These are phyloP conservation scores for Komagataella mondaviorum DNA, from an alignment of 805 yeast species.

Conservation along the genomic window DNA sequence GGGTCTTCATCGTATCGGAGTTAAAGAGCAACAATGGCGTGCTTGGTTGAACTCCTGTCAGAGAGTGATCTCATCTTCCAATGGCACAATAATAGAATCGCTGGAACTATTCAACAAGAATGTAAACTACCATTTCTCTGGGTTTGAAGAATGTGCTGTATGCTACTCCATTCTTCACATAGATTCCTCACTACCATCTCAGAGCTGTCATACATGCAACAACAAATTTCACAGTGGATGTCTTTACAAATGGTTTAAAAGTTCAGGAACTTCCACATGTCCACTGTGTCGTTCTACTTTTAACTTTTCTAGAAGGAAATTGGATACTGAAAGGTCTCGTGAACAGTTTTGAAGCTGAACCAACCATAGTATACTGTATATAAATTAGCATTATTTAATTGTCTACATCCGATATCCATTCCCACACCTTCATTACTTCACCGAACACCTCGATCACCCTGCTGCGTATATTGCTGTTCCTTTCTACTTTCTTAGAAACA, in stretches of 20 bases:
- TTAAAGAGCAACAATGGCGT: slow-evolving; percentile 85
- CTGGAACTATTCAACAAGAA: slow-evolving; percentile 59
- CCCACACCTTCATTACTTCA: slow-evolving; percentile 80
- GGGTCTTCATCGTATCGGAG: slow-evolving; percentile 76
- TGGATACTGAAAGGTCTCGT: neutral
- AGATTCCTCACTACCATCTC: slow-evolving; percentile 83
- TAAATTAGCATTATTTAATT: slow-evolving; percentile 6
- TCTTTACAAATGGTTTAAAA: slow-evolving; percentile 93
- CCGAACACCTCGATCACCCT: slow-evolving; percentile 67
- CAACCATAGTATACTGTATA: neutral
- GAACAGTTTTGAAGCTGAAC: neutral
- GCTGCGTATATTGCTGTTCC: slow-evolving; percentile 49
- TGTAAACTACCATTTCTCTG: slow-evolving; percentile 76
- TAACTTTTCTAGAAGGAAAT: slow-evolving; percentile 18
- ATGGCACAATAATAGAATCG: slow-evolving; percentile 58
- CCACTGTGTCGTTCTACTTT: slow-evolving; percentile 79
- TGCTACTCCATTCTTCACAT: slow-evolving; percentile 88
- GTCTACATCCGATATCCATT: slow-evolving; percentile 48
- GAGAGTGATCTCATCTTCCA: slow-evolving; percentile 60
- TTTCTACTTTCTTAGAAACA: slow-evolving; percentile 43
- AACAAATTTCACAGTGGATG: slow-evolving; percentile 95
- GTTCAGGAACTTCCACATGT: slow-evolving; percentile 85
- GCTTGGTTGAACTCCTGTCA: slow-evolving; percentile 93
- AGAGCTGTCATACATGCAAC: slow-evolving; percentile 78
- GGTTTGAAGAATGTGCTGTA: slow-evolving; percentile 94